Evolutionary conservation across 495 filamentous ascomycete species (phyloP).

Genomic region (Lophiostoma macrostomum): DNA sequence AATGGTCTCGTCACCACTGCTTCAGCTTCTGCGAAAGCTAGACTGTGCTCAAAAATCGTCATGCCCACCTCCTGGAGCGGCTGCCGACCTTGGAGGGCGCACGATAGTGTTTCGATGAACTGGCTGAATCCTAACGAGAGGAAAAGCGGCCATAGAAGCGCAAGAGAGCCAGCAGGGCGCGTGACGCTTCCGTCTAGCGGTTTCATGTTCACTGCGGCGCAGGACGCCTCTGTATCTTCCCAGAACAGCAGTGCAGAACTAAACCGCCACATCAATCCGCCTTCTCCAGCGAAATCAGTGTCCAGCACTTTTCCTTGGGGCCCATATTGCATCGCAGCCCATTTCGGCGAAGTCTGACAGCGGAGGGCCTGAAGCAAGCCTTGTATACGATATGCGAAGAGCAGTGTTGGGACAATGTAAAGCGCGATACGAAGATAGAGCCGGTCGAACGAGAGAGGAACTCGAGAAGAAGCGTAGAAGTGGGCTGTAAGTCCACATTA

Average conservation of each 20-base stretch:
- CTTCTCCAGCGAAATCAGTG: constrained; percentile 70
- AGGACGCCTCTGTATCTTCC: constrained; percentile 68
- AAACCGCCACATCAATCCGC: constrained; percentile 65
- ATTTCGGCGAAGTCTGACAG: constrained; percentile 85
- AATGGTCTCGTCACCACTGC: constrained; percentile 73
- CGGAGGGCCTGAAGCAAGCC: constrained; percentile 77
- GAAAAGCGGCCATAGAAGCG: constrained; percentile 85
- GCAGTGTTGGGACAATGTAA: constrained; percentile 70
- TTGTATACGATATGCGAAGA: constrained; percentile 67
- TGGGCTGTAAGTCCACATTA: too few species aligned
- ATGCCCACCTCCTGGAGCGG: constrained; percentile 85
- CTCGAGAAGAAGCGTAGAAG: constrained; percentile 84
- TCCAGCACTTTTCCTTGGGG: constrained; percentile 61
- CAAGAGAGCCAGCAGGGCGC: constrained; percentile 66
- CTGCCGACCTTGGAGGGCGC: constrained; percentile 81
- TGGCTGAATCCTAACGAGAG: constrained; percentile 76
- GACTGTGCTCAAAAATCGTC: constrained; percentile 93
- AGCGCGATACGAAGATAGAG: constrained; percentile 71
- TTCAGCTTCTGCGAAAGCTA: constrained; percentile 95
- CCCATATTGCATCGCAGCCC: constrained; percentile 69
- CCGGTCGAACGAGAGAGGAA: constrained; percentile 61
- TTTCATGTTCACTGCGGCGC: constrained; percentile 68
- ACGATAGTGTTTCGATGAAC: constrained; percentile 81
- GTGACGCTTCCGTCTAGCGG: constrained; percentile 36
- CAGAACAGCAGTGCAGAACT: constrained; percentile 64